Percentiles rank a stretch among this genome's conserved stretches.
Conservation (phyloP, 169 alveolate species). For the Plasmodium reichenowi region DNA sequence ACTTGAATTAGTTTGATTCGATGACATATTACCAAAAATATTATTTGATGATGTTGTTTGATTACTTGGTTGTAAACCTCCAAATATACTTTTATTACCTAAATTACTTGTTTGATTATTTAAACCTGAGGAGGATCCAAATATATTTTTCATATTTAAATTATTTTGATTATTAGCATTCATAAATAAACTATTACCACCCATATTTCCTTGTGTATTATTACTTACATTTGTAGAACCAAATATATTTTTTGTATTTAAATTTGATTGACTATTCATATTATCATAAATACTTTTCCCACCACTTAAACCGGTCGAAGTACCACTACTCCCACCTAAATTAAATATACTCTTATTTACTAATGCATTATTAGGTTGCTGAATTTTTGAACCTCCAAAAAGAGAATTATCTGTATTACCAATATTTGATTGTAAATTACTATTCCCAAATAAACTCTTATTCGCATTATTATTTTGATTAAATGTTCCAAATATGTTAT, state of each 20-base stretch:
- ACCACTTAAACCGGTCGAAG: slow-evolving; percentile 25
- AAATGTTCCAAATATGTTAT: slow-evolving; percentile 53
- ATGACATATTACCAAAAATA: slow-evolving; percentile 59
- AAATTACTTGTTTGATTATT: slow-evolving; percentile 68
- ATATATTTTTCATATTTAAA: slow-evolving; percentile 51
- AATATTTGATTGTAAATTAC: slow-evolving; percentile 26
- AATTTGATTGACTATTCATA: slow-evolving; percentile 42
- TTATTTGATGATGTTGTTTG: slow-evolving; percentile 40
- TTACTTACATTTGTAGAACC: slow-evolving; percentile 30
- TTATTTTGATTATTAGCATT: slow-evolving; percentile 64
- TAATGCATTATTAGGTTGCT: slow-evolving; percentile 50
- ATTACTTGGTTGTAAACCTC: slow-evolving; percentile 55
- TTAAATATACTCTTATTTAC: slow-evolving; percentile 55
- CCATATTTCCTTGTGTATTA: slow-evolving; percentile 43
- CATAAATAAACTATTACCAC: slow-evolving; percentile 63
- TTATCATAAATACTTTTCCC: slow-evolving; percentile 50
- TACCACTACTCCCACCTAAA: slow-evolving; percentile 19
- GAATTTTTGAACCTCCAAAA: slow-evolving; percentile 65
- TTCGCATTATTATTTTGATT: slow-evolving; percentile 57
- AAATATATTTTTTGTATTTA: slow-evolving; percentile 58
- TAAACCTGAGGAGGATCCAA: slow-evolving; percentile 57
- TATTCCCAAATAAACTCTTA: slow-evolving; percentile 68
- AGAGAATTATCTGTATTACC: slow-evolving; percentile 32
- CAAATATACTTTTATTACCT: slow-evolving; percentile 61
- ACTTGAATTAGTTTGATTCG: slow-evolving; percentile 35